phyloP scores from a whole-genome alignment of 257 asterid genomes.

The Mitragyna speciosa region DNA sequence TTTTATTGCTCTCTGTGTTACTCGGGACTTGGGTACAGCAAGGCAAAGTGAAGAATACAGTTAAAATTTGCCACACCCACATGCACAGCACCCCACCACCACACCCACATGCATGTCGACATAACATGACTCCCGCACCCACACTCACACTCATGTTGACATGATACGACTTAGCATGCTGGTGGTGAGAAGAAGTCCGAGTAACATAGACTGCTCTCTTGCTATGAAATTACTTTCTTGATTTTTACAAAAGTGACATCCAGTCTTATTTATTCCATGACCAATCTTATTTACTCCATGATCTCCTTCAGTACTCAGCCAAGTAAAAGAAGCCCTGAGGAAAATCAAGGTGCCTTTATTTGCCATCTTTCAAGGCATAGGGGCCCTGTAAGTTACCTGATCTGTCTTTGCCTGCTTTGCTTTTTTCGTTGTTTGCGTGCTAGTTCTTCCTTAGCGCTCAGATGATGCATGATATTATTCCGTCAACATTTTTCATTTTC shows the following conservation, averaged over 20 bases:
- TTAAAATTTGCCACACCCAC: no score
- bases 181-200: no score
- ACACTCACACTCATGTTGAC: no score
- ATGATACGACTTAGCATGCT: no score
- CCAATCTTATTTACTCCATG: not conserved
- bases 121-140: no score
- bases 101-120: no score
- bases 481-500: constrained; percentile 16
- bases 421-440: not conserved
- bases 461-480: constrained; percentile 16
- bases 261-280: not conserved
- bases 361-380: constrained; percentile 69
- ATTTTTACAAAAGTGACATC: not conserved
- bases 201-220: not conserved
- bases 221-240: not conserved
- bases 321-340: constrained; percentile 49
- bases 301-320: constrained; percentile 43
- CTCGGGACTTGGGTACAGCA: no score
- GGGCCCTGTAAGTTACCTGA: constrained; percentile 77
- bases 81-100: no score
- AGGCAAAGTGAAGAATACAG: no score
- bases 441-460: not conserved
- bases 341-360: constrained; percentile 63
- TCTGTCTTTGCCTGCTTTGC: constrained; percentile 1
- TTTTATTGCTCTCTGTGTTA: not conserved